A percentile compares a stretch with the other conserved stretches of the same genome.
Evolutionary conservation across 1,284 basidiomycete genomes (phyloP).

Genomic region (Salmacisia buchloeana): DNA sequence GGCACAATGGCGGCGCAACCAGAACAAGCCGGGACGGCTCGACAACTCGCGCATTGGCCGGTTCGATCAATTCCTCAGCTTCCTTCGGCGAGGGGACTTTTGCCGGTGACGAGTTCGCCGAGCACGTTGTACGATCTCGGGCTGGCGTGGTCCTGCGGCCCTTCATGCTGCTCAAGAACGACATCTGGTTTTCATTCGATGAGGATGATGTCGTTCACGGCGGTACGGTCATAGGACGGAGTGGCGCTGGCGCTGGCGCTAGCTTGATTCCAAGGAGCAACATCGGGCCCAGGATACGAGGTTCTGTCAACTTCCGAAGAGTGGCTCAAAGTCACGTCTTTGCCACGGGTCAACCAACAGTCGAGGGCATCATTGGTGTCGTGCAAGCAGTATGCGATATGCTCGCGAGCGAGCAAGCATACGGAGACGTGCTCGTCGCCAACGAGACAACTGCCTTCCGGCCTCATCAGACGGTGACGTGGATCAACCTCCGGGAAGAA

Average conservation of each 20-base stretch:
- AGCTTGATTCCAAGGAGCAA: neutral
- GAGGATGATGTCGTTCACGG: constrained; percentile 5
- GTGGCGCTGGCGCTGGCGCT: neutral
- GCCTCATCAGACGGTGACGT: constrained; percentile 60
- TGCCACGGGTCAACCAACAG: constrained; percentile 72
- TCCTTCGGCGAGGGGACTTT: constrained; percentile 22
- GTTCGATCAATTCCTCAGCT: too few species aligned
- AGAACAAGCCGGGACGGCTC: constrained; percentile 8
- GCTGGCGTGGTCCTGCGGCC: constrained; percentile 46
- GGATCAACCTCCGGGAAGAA: constrained; percentile 84
- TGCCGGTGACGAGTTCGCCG: constrained; percentile 47
- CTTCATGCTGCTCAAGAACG: constrained; percentile 44
- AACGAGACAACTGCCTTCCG: neutral
- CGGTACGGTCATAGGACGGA: too few species aligned
- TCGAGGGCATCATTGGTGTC: constrained; percentile 81
- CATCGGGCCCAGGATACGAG: constrained; percentile 58
- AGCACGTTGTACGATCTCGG: constrained; percentile 47
- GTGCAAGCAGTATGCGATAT: constrained; percentile 50
- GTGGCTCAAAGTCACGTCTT: constrained; percentile 71
- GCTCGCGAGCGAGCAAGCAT: constrained; percentile 49
- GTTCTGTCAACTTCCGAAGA: constrained; percentile 89
- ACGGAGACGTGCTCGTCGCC: neutral
- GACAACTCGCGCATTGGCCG: neutral
- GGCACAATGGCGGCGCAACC: neutral
- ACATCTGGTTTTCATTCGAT: constrained; percentile 47